Percentiles rank a stretch among this genome's conserved stretches.
Conservation (phyloP, 2,329 filamentous ascomycete species). For the Colletotrichum tanaceti region DNA sequence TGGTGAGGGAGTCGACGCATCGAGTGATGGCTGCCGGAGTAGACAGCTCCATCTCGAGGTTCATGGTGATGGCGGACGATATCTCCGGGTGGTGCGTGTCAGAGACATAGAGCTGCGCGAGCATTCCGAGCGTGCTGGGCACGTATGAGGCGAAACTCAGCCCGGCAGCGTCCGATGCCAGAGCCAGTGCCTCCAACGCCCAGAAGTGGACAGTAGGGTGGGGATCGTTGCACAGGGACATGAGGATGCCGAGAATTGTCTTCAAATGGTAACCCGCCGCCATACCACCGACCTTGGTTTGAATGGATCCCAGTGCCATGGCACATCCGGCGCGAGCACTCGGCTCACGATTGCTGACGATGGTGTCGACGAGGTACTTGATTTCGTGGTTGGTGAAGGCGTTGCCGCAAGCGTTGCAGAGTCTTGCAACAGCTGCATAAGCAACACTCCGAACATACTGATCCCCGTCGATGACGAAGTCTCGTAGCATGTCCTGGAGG, state of each 20-base stretch:
- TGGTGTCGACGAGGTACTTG: constrained; percentile 91
- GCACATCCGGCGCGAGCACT: constrained; percentile 94
- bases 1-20: constrained; percentile 94
- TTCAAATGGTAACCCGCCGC: constrained; percentile 96
- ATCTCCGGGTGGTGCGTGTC: constrained; percentile 93
- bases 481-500: constrained; percentile 77
- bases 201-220: constrained; percentile 97
- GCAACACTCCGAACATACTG: constrained; percentile 87
- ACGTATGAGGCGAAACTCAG: constrained; percentile 93
- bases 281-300: constrained; percentile 97
- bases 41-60: constrained; percentile 86
- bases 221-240: constrained; percentile 95
- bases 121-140: constrained; percentile 89
- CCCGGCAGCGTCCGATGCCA: constrained; percentile 91
- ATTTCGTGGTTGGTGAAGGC: constrained; percentile 90
- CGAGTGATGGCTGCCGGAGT: constrained; percentile 86
- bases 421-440: constrained; percentile 84
- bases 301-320: constrained; percentile 91
- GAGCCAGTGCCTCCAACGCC: constrained; percentile 88
- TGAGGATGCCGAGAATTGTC: constrained; percentile 96
- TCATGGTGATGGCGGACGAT: constrained; percentile 83
- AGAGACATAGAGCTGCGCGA: constrained; percentile 90
- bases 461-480: constrained; percentile 85
- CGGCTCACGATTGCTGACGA: constrained; percentile 92
- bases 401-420: constrained; percentile 88